Conservation (phyloP, 2,329 filamentous ascomycete species). For the Botryotinia convoluta region DNA sequence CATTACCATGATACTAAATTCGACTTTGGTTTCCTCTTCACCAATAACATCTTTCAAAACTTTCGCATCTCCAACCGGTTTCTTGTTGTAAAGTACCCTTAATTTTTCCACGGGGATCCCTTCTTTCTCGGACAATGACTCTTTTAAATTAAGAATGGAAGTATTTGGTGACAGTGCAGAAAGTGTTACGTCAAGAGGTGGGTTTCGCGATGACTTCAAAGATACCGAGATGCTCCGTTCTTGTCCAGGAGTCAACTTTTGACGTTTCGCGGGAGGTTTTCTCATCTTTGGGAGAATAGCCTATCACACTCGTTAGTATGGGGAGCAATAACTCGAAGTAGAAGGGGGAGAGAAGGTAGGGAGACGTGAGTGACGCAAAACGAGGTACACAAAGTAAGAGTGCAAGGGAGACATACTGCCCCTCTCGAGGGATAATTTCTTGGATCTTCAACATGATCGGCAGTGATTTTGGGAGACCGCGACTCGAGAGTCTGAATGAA, state of each 20-base stretch:
- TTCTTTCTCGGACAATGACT: slow-evolving; percentile 61
- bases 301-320: slow-evolving; percentile 43
- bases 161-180: slow-evolving; percentile 62
- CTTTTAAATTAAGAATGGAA: slow-evolving; percentile 76
- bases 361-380: background rate
- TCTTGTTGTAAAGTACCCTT: slow-evolving; percentile 82
- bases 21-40: slow-evolving; percentile 56
- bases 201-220: slow-evolving; percentile 76
- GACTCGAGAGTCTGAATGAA: slow-evolving; percentile 80
- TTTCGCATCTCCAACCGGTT: slow-evolving; percentile 76
- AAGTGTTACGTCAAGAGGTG: slow-evolving; percentile 65
- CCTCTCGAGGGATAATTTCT: slow-evolving; percentile 71
- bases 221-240: slow-evolving; percentile 56
- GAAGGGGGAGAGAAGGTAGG: background rate
- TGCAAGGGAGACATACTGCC: slow-evolving; percentile 58
- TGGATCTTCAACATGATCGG: slow-evolving; percentile 87
- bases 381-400: background rate
- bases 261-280: slow-evolving; percentile 49
- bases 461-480: slow-evolving; percentile 75
- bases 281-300: slow-evolving; percentile 70
- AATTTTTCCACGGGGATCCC: slow-evolving; percentile 72
- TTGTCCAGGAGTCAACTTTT: slow-evolving; percentile 49
- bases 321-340: background rate
- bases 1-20: slow-evolving; percentile 87
- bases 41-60: slow-evolving; percentile 70